Evolutionary conservation across 345 rosid genomes (phyloP).

Genomic region (Syzygium grande): DNA sequence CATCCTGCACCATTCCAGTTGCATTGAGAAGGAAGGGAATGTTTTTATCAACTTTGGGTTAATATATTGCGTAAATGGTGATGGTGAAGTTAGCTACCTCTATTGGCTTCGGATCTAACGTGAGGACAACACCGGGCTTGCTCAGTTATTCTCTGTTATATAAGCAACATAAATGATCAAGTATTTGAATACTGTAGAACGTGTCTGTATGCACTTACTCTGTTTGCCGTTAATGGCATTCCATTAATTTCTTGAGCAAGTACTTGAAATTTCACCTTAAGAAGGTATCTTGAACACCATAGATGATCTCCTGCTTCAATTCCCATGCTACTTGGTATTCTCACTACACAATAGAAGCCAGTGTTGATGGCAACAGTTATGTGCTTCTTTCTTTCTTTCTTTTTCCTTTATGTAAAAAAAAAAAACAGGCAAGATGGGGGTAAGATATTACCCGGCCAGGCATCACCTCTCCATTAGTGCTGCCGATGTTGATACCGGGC

Average conservation of each 20-base stretch:
- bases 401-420: background rate
- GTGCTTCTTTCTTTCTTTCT: too few relatives aligned
- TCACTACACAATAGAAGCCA: slow-evolving; percentile 43
- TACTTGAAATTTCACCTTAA: slow-evolving; percentile 44
- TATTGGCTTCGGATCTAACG: slow-evolving; percentile 85
- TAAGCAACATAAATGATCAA: background rate
- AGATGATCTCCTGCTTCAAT: slow-evolving; percentile 86
- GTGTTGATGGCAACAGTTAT: background rate
- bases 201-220: background rate
- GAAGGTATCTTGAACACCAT: slow-evolving; percentile 88
- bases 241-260: background rate
- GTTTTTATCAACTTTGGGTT: background rate
- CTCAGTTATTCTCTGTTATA: slow-evolving; percentile 74
- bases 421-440: background rate
- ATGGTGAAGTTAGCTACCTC: slow-evolving; percentile 29
- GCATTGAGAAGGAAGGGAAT: slow-evolving; percentile 28
- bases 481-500: slow-evolving; percentile 87
- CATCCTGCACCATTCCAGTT: slow-evolving; percentile 96
- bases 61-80: background rate
- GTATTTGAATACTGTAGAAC: background rate
- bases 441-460: slow-evolving; percentile 58
- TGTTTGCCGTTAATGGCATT: background rate
- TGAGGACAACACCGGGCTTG: slow-evolving; percentile 84
- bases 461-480: slow-evolving; percentile 96
- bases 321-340: slow-evolving; percentile 90